phyloP scores from a whole-genome alignment of 257 asterid genomes.

The Schizonepeta tenuifolia region DNA sequence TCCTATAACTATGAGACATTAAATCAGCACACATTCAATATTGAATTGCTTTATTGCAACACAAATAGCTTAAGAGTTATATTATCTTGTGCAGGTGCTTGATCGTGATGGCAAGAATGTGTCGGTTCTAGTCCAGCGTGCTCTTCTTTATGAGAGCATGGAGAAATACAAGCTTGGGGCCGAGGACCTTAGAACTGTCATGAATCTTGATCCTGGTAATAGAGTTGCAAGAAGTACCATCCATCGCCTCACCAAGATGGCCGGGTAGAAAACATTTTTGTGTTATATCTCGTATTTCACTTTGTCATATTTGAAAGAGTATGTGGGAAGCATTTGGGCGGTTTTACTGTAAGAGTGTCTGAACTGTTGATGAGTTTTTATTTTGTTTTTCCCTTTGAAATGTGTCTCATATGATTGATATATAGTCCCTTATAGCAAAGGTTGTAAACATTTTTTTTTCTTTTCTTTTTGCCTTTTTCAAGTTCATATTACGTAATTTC shows the following conservation, averaged over 20 bases:
- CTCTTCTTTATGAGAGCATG: conserved; percentile 95
- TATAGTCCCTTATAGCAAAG: conserved; percentile 10
- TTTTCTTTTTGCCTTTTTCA: background rate
- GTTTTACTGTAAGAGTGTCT: background rate
- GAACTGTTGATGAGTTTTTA: background rate
- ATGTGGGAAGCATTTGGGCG: background rate
- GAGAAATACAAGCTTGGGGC: conserved; percentile 98
- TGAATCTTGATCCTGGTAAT: conserved; percentile 88
- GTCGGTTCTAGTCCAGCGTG: conserved; percentile 82
- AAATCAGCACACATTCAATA: background rate
- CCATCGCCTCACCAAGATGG: conserved; percentile 88
- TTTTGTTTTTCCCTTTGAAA: conserved; percentile 9
- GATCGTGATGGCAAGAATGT: conserved; percentile 63
- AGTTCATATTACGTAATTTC: background rate
- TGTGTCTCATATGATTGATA: background rate
- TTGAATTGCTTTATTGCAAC: conserved; percentile 12
- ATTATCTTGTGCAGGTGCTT: conserved; percentile 63
- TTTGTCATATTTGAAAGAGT: background rate
- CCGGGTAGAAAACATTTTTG: conserved; percentile 46
- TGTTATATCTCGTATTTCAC: background rate
- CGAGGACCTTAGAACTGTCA: conserved; percentile 92
- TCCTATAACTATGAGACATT: background rate
- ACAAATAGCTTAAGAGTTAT: conserved; percentile 28
- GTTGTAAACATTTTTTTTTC: conserved; percentile 9
- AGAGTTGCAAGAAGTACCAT: conserved; percentile 90